Percentiles rank a stretch among this genome's conserved stretches.
phyloP scores from a whole-genome alignment of 2,329 filamentous ascomycete species.

The Metarhizium robertsii region DNA sequence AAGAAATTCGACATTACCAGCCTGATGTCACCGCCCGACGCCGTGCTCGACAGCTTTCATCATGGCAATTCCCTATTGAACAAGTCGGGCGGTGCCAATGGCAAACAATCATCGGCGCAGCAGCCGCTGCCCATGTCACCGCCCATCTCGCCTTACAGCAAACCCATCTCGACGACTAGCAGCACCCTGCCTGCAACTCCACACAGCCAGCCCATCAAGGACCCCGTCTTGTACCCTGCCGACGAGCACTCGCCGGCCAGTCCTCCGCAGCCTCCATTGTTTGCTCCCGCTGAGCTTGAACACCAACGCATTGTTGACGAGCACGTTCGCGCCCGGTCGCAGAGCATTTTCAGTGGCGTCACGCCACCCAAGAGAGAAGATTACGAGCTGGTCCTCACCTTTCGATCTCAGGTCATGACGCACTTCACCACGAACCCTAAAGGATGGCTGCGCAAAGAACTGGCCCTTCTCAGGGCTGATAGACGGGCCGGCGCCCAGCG shows the following conservation, averaged over 20 bases:
- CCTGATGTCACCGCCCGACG: slow-evolving; percentile 54
- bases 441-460: slow-evolving; percentile 41
- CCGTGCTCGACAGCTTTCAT: slow-evolving; percentile 43
- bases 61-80: slow-evolving; percentile 11
- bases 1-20: slow-evolving; percentile 43
- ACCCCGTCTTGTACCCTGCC: slow-evolving; percentile 49
- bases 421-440: slow-evolving; percentile 32
- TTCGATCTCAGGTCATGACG: slow-evolving; percentile 43
- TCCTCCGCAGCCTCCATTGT: slow-evolving; percentile 40
- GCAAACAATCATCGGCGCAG: slow-evolving; percentile 19
- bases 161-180: slow-evolving; percentile 24
- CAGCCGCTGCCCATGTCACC: slow-evolving; percentile 41
- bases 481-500: slow-evolving; percentile 30
- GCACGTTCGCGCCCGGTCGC: slow-evolving; percentile 36
- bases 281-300: slow-evolving; percentile 31
- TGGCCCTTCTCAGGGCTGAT: slow-evolving; percentile 38
- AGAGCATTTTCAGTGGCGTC: slow-evolving; percentile 30
- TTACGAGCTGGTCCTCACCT: slow-evolving; percentile 43
- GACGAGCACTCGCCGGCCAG: slow-evolving; percentile 31
- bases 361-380: slow-evolving; percentile 41
- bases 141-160: slow-evolving; percentile 43
- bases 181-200: slow-evolving; percentile 19
- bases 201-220: slow-evolving; percentile 27
- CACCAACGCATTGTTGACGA: slow-evolving; percentile 39
- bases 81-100: slow-evolving; percentile 11